A percentile compares a stretch with the other conserved stretches of the same genome.
phyloP scores from a whole-genome alignment of 495 filamentous ascomycete species.

The Aspergillus cavernicola region DNA sequence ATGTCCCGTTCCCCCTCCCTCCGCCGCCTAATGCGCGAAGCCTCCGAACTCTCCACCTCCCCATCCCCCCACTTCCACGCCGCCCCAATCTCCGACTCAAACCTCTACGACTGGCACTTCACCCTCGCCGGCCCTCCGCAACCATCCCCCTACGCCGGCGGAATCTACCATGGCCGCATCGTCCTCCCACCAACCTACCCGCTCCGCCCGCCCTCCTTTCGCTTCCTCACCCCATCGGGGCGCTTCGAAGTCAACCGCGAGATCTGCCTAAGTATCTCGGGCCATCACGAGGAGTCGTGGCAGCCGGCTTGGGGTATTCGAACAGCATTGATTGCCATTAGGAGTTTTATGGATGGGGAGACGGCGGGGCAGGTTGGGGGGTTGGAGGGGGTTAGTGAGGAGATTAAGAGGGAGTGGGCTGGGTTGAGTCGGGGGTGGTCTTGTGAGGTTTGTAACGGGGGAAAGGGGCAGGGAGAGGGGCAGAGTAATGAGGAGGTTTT shows the following conservation, averaged over 20 bases:
- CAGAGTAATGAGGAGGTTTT: conserved; percentile 70
- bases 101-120: conserved; percentile 99
- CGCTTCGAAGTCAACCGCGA: conserved; percentile 96
- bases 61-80: conserved; percentile 82
- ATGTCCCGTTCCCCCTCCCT: conserved; percentile 30
- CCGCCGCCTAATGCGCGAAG: conserved; percentile 70
- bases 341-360: conserved; percentile 52
- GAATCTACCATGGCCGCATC: conserved; percentile 95
- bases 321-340: conserved; percentile 50
- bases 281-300: conserved; percentile 97
- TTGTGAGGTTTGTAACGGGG: conserved; percentile 54
- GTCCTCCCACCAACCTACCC: conserved; percentile 85
- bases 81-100: conserved; percentile 66
- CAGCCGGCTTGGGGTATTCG: conserved; percentile 96
- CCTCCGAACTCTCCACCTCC: conserved; percentile 70
- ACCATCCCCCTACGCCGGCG: conserved; percentile 70
- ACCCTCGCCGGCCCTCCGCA: conserved; percentile 86
- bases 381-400: conserved; percentile 61
- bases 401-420: conserved; percentile 62
- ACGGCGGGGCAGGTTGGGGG: conserved; percentile 78
- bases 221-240: conserved; percentile 87
- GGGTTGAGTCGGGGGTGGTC: conserved; percentile 55
- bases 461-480: conserved; percentile 33
- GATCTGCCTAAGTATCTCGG: conserved; percentile 89
- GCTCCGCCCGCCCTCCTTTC: conserved; percentile 83